Evolutionary conservation across 495 filamentous ascomycete genomes (phyloP).

Genomic region (Hypoxylon trugodes): DNA sequence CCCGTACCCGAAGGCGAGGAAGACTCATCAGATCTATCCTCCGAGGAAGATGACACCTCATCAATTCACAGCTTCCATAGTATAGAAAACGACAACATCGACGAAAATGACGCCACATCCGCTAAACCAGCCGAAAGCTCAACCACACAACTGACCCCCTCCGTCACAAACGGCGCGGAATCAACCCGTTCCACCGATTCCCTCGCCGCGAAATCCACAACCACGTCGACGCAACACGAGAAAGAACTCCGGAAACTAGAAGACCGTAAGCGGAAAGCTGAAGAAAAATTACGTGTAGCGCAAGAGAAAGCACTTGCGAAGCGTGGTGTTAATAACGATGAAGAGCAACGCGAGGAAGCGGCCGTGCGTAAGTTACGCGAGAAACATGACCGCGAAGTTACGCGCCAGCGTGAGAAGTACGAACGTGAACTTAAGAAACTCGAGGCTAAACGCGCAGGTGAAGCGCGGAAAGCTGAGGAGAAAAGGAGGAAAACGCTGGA

Average conservation of each 20-base stretch:
- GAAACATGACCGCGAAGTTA: conserved; percentile 65
- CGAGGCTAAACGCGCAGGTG: conserved; percentile 66
- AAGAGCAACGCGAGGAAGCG: conserved; percentile 53
- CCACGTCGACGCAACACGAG: conserved; percentile 62
- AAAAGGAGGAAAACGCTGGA: conserved; percentile 62
- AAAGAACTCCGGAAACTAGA: conserved; percentile 80
- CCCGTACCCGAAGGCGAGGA: conserved; percentile 45
- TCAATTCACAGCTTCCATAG: conserved; percentile 56
- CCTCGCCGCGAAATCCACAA: conserved; percentile 42
- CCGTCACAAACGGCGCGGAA: conserved; percentile 42
- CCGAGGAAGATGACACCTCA: conserved; percentile 33
- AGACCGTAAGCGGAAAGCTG: conserved; percentile 71
- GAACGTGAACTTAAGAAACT: conserved; percentile 68
- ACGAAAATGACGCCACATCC: conserved; percentile 37
- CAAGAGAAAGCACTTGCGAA: conserved; percentile 56
- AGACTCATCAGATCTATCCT: conserved; percentile 31
- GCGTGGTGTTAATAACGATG: conserved; percentile 42
- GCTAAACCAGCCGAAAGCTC: conserved; percentile 32
- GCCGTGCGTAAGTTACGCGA: conserved; percentile 63
- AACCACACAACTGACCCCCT: conserved; percentile 37
- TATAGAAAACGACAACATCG: conserved; percentile 38
- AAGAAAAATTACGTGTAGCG: conserved; percentile 70
- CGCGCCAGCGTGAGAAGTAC: conserved; percentile 72
- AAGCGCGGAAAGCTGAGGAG: too few species aligned
- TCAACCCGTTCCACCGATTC: conserved; percentile 44